A percentile compares a stretch with the other conserved stretches of the same genome.
Evolutionary conservation across 1,139 yeast species (phyloP).

Genomic region (Suhomyces coccinellae): DNA sequence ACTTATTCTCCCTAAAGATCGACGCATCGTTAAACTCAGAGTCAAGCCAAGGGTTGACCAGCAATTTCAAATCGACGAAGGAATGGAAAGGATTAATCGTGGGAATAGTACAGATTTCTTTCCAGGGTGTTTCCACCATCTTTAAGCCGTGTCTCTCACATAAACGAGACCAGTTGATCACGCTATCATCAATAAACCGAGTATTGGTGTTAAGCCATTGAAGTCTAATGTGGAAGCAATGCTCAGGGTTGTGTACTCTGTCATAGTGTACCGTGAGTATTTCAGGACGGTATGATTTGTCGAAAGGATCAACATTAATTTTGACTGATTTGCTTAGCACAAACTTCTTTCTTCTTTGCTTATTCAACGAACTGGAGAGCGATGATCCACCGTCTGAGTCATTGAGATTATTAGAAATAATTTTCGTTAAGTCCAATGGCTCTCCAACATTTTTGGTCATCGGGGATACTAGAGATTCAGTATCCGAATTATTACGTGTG

Average conservation of each 20-base stretch:
- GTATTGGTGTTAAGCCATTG: constrained; percentile 95
- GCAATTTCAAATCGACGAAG: constrained; percentile 64
- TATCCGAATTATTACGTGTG: constrained; percentile 31
- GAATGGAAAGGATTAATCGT: constrained; percentile 84
- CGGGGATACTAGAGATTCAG: constrained; percentile 32
- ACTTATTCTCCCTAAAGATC: constrained; percentile 47
- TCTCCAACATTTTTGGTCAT: constrained; percentile 20
- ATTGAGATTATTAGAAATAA: constrained; percentile 24
- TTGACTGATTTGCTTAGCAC: constrained; percentile 61
- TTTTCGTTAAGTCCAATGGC: constrained; percentile 24
- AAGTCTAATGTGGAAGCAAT: constrained; percentile 85
- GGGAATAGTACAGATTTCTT: constrained; percentile 78
- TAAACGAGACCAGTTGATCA: constrained; percentile 74
- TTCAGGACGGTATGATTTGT: constrained; percentile 76
- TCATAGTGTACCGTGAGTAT: constrained; percentile 84
- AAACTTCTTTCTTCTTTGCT: constrained; percentile 32
- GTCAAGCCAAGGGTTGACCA: constrained; percentile 67
- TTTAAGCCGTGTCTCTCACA: constrained; percentile 86
- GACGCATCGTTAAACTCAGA: constrained; percentile 54
- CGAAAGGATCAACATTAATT: constrained; percentile 74
- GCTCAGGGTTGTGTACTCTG: constrained; percentile 90
- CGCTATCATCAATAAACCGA: constrained; percentile 83
- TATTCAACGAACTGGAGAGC: constrained; percentile 31
- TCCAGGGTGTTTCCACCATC: constrained; percentile 92
- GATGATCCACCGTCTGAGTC: constrained; percentile 39